A percentile compares a stretch with the other conserved stretches of the same genome.
These are phyloP conservation scores for Aspergillus eucalypticola DNA, from an alignment of 2,329 filamentous ascomycete species.

Conservation along the genomic window DNA sequence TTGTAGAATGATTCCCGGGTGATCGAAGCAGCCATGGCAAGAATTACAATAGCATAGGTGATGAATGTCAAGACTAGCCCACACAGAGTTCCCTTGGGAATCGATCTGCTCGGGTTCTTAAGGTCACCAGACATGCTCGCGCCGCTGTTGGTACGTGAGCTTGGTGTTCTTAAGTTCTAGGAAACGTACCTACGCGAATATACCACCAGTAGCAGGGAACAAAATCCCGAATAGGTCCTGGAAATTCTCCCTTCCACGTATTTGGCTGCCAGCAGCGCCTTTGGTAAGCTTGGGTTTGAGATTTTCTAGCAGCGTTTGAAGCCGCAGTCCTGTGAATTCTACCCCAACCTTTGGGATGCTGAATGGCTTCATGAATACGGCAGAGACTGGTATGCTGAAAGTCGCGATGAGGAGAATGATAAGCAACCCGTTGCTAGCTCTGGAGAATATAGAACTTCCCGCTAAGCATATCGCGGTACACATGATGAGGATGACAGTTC, in stretches of 20 bases:
- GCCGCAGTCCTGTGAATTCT: constrained; percentile 74
- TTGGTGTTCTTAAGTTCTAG: constrained; percentile 53
- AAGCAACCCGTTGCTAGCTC: constrained; percentile 75
- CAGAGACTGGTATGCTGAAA: constrained; percentile 79
- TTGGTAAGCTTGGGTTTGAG: constrained; percentile 66
- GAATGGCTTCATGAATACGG: constrained; percentile 68
- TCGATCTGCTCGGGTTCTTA: constrained; percentile 77
- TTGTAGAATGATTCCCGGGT: constrained; percentile 71
- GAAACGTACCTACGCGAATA: constrained; percentile 52
- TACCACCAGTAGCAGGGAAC: constrained; percentile 69
- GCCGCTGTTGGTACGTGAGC: constrained; percentile 54
- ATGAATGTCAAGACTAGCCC: constrained; percentile 75
- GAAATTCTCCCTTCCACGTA: constrained; percentile 67
- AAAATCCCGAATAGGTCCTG: constrained; percentile 83
- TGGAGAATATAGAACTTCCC: constrained; percentile 76
- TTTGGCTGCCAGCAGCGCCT: constrained; percentile 63
- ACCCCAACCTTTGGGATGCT: constrained; percentile 62
- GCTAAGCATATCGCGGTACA: constrained; percentile 77
- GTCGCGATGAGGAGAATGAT: constrained; percentile 71
- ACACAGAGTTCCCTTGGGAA: constrained; percentile 79
- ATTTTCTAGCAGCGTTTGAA: constrained; percentile 71
- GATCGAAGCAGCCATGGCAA: constrained; percentile 75
- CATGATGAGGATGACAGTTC: constrained; percentile 67
- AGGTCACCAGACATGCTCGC: constrained; percentile 90
- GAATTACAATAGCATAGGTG: constrained; percentile 72